Evolutionary conservation across 1,284 basidiomycete genomes (phyloP).

Genomic region (Earliella scabrosa): DNA sequence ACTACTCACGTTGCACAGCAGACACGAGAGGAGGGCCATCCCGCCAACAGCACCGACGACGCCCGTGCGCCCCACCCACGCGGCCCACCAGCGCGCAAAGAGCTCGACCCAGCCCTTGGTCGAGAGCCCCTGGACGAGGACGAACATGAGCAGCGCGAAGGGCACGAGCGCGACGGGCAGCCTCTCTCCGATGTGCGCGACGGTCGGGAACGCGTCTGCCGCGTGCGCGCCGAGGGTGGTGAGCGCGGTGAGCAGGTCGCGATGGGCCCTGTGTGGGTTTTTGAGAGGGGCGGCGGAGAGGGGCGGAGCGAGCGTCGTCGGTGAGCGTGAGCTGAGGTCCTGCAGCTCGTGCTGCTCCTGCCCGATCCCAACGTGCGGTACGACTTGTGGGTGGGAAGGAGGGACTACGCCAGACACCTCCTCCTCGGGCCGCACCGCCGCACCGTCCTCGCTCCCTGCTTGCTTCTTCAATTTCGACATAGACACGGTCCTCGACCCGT

Average conservation of each 20-base stretch:
- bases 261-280: background rate
- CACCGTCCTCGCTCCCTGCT: too few relatives aligned
- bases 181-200: conserved; percentile 69
- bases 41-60: conserved; percentile 51
- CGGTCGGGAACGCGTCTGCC: conserved; percentile 69
- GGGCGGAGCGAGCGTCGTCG: background rate
- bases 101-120: conserved; percentile 92
- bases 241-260: background rate
- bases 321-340: conserved; percentile 5
- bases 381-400: background rate
- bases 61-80: conserved; percentile 48
- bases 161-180: conserved; percentile 86
- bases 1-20: conserved; percentile 79
- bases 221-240: conserved; percentile 8
- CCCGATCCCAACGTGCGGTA: background rate
- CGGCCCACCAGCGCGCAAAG: conserved; percentile 76
- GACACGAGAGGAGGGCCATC: conserved; percentile 53
- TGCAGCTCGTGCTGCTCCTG: conserved; percentile 11
- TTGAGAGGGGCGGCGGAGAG: background rate
- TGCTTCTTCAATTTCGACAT: too few relatives aligned
- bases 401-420: background rate
- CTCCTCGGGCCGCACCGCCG: background rate
- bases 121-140: conserved; percentile 86
- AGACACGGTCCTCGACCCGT: background rate
- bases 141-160: conserved; percentile 95